Evolutionary conservation across 2,329 filamentous ascomycete species (phyloP).

Genomic region (Byssothecium circinans): DNA sequence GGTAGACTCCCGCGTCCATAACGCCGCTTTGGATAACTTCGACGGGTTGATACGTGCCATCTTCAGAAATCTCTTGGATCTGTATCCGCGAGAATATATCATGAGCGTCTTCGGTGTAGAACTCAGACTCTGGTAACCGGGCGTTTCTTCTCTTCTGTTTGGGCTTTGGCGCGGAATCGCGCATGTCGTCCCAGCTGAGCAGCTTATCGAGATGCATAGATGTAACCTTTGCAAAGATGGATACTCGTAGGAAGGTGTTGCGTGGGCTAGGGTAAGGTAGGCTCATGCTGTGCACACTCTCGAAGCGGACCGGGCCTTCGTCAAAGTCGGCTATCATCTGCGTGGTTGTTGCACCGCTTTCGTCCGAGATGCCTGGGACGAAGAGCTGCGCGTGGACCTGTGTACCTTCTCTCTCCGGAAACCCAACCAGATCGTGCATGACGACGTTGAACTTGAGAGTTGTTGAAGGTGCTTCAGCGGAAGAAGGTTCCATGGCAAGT

Average conservation of each 20-base stretch:
- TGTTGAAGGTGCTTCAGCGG: constrained; percentile 85
- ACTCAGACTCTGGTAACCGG: constrained; percentile 86
- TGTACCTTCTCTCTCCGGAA: constrained; percentile 91
- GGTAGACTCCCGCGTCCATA: constrained; percentile 85
- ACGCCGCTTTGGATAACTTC: constrained; percentile 87
- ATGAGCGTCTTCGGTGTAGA: constrained; percentile 89
- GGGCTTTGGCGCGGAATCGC: constrained; percentile 65
- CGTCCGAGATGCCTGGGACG: constrained; percentile 85
- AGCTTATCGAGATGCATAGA: constrained; percentile 95
- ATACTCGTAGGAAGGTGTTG: constrained; percentile 76
- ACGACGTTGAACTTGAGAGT: constrained; percentile 98
- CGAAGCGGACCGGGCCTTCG: constrained; percentile 87
- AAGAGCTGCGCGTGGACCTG: constrained; percentile 98
- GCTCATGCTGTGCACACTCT: constrained; percentile 98
- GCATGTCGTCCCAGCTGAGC: constrained; percentile 98
- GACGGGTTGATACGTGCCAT: constrained; percentile 86
- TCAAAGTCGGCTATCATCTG: constrained; percentile 94
- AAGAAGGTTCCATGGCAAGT: constrained; percentile 88
- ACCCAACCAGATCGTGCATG: constrained; percentile 94
- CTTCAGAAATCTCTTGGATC: constrained; percentile 87
- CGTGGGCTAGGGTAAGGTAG: constrained; percentile 76
- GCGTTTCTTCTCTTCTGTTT: constrained; percentile 64
- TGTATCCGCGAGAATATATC: constrained; percentile 88
- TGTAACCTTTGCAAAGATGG: constrained; percentile 88
- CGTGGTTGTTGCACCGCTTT: constrained; percentile 84